Percentiles rank a stretch among this genome's conserved stretches.
phyloP scores from a whole-genome alignment of 495 filamentous ascomycete genomes.

The Hyphodiscus hymeniophilus region DNA sequence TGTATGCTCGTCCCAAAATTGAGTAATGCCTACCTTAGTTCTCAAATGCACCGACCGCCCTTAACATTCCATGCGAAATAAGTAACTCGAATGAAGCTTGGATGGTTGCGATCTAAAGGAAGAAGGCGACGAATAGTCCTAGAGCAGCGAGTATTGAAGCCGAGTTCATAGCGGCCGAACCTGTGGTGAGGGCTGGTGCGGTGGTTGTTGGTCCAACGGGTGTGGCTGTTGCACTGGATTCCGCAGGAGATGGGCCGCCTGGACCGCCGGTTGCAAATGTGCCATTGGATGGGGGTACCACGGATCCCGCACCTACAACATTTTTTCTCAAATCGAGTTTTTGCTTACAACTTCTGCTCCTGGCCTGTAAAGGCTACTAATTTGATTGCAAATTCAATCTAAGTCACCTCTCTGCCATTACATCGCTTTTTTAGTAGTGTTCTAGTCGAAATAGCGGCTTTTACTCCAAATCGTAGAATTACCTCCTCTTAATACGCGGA shows the following conservation, averaged over 20 bases:
- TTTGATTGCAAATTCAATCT: no score
- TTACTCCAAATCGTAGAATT: no score
- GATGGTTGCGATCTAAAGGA: conserved; percentile 13
- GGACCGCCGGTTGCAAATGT: not conserved
- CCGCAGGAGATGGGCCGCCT: not conserved
- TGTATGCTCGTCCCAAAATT: no score
- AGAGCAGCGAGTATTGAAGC: conserved; percentile 11
- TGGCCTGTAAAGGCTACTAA: no score
- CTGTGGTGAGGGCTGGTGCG: conserved; percentile 7
- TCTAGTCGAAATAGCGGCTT: no score
- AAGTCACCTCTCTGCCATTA: no score
- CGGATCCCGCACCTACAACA: not conserved
- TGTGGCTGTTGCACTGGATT: conserved; percentile 3
- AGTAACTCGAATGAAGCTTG: not conserved
- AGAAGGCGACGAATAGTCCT: conserved; percentile 15
- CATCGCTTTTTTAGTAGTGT: no score
- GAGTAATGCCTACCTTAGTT: no score
- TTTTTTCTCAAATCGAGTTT: no score
- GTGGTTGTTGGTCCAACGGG: conserved; percentile 9
- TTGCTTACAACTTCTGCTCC: no score
- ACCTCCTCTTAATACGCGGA: no score
- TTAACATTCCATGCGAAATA: not conserved
- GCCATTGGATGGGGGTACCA: conserved; percentile 1
- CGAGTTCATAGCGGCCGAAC: conserved; percentile 8
- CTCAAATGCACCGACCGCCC: no score